These are phyloP conservation scores for Dacryopinax spathularia DNA, from an alignment of 768 basidiomycete genomes.

Conservation along the genomic window DNA sequence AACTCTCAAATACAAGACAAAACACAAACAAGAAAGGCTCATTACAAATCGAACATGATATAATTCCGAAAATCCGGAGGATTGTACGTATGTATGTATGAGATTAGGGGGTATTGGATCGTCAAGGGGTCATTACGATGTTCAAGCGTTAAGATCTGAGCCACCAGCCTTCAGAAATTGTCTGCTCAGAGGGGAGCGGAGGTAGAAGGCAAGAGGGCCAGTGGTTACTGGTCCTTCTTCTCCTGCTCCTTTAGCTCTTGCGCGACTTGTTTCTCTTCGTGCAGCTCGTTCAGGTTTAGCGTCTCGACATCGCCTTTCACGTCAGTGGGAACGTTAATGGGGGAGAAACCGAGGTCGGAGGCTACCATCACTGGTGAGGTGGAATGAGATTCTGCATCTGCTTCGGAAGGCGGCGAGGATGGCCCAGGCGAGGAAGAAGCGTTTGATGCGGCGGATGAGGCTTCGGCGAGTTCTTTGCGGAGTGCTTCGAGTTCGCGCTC, in stretches of 20 bases:
- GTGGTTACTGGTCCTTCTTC: neutral
- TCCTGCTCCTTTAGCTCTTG: neutral
- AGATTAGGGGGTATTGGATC: too few species aligned
- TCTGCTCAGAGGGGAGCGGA: too few species aligned
- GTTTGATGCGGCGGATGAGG: constrained; percentile 17
- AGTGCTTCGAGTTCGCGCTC: constrained; percentile 83
- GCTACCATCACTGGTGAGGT: neutral
- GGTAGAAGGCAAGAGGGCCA: too few species aligned
- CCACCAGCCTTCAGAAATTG: too few species aligned
- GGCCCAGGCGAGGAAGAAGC: constrained; percentile 6
- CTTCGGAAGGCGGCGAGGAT: constrained; percentile 8
- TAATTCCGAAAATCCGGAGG: too few species aligned
- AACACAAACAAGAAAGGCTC: too few species aligned
- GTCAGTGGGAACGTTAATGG: neutral
- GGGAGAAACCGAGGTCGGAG: neutral
- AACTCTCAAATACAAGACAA: too few species aligned
- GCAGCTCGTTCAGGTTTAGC: constrained; percentile 1
- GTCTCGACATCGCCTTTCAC: neutral
- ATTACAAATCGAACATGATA: too few species aligned
- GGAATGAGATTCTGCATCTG: neutral
- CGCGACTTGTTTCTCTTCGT: neutral
- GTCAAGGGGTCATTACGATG: too few species aligned
- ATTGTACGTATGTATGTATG: too few species aligned
- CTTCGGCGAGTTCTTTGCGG: constrained; percentile 75
- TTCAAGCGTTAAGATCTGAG: too few species aligned